Conservation (phyloP, 2,329 filamentous ascomycete species). For the Xylaria sp. region DNA sequence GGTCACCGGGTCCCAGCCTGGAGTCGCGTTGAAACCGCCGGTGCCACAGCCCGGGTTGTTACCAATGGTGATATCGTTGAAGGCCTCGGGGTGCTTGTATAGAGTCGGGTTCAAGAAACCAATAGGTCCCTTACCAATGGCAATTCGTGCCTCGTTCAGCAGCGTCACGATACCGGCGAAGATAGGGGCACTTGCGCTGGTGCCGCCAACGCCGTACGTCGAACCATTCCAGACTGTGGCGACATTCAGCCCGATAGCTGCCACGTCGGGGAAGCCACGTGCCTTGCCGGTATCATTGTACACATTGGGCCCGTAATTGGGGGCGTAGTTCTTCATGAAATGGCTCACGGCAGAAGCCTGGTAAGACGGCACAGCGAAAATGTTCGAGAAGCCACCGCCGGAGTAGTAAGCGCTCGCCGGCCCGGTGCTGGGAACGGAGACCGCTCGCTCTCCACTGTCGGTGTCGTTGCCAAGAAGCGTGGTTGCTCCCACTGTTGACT, state of each 20-base stretch:
- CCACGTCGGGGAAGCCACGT: constrained; percentile 62
- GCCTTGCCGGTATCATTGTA: constrained; percentile 59
- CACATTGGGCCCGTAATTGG: constrained; percentile 55
- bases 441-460: constrained; percentile 37
- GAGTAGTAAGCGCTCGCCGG: constrained; percentile 51
- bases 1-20: constrained; percentile 51
- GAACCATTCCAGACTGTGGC: constrained; percentile 53
- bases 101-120: constrained; percentile 44
- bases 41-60: constrained; percentile 47
- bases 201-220: constrained; percentile 45
- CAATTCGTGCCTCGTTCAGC: constrained; percentile 44
- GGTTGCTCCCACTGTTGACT: constrained; percentile 34
- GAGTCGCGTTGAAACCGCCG: constrained; percentile 45
- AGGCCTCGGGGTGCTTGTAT: constrained; percentile 48
- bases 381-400: constrained; percentile 62
- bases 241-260: constrained; percentile 55
- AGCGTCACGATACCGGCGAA: constrained; percentile 43
- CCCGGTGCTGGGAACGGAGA: constrained; percentile 29
- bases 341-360: constrained; percentile 55
- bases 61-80: constrained; percentile 49
- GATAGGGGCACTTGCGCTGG: constrained; percentile 41
- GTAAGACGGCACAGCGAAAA: constrained; percentile 60
- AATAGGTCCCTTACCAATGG: constrained; percentile 42
- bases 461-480: constrained; percentile 37
- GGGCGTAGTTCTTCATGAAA: constrained; percentile 56